A percentile compares a stretch with the other conserved stretches of the same genome.
Evolutionary conservation across 345 rosid species (phyloP).

Genomic region (Salix suchowensis): DNA sequence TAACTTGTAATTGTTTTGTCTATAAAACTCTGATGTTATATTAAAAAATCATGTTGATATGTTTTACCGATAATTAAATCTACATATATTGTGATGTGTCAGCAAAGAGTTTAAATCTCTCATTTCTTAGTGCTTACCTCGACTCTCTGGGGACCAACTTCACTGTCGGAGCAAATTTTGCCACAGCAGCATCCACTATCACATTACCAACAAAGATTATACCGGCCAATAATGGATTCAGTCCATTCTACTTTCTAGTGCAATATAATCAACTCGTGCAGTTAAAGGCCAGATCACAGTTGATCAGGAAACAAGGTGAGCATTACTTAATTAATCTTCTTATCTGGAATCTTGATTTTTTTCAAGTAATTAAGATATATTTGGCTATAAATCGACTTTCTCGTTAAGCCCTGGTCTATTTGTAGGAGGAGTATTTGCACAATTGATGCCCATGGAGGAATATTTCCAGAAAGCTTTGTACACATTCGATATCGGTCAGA

Average conservation of each 20-base stretch:
- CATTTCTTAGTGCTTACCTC: slow-evolving; percentile 30
- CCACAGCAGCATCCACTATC: slow-evolving; percentile 24
- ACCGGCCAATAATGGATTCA: slow-evolving; percentile 21
- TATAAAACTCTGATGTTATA: too few relatives aligned
- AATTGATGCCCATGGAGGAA: slow-evolving; percentile 38
- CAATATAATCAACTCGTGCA: slow-evolving; percentile 45
- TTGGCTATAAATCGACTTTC: neutral
- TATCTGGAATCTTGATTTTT: too few relatives aligned
- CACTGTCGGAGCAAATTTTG: slow-evolving; percentile 35
- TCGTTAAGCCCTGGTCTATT: neutral
- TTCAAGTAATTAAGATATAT: neutral
- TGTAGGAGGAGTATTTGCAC: slow-evolving; percentile 30
- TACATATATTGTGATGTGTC: neutral
- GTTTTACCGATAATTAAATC: neutral
- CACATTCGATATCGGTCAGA: slow-evolving; percentile 61
- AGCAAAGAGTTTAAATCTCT: slow-evolving; percentile 25
- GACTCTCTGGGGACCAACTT: slow-evolving; percentile 29
- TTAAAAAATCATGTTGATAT: too few relatives aligned
- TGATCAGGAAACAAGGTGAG: slow-evolving; percentile 39
- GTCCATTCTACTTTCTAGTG: slow-evolving; percentile 41
- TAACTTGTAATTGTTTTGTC: too few relatives aligned
- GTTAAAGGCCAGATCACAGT: slow-evolving; percentile 34
- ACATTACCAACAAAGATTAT: slow-evolving; percentile 6
- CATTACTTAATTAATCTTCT: too few relatives aligned
- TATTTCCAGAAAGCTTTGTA: slow-evolving; percentile 42